Conservation (phyloP, 768 basidiomycete species). For the Lanmaoa pseudosensibilis region DNA sequence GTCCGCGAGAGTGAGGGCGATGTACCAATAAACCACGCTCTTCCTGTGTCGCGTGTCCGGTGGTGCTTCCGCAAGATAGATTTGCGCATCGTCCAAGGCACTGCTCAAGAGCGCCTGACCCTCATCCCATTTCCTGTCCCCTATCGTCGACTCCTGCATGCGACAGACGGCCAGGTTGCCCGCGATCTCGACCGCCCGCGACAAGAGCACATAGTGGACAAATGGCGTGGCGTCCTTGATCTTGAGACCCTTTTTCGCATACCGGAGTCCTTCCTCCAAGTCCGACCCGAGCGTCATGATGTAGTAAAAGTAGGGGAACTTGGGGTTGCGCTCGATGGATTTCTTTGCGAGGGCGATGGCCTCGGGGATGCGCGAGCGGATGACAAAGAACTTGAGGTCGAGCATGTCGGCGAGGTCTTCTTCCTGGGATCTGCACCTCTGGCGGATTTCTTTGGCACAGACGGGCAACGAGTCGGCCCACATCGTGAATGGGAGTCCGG, state of each 20-base stretch:
- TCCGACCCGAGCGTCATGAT: conserved; percentile 53
- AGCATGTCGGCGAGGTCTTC: conserved; percentile 60
- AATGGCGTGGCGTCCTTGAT: conserved; percentile 55
- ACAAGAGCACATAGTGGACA: conserved; percentile 54
- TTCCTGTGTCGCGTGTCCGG: conserved; percentile 64
- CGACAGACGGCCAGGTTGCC: conserved; percentile 53
- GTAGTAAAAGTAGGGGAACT: conserved; percentile 65
- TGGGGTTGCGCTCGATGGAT: conserved; percentile 53
- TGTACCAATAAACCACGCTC: conserved; percentile 59
- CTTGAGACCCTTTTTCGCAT: conserved; percentile 66
- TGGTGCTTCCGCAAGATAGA: conserved; percentile 53
- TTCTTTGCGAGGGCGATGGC: conserved; percentile 48
- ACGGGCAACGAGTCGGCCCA: conserved; percentile 60
- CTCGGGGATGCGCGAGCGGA: conserved; percentile 47
- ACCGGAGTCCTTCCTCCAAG: conserved; percentile 51
- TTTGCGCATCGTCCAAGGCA: conserved; percentile 59
- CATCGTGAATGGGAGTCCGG: conserved; percentile 59
- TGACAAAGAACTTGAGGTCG: conserved; percentile 59
- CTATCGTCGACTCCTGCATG: conserved; percentile 44
- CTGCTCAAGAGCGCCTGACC: conserved; percentile 61
- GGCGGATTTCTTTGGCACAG: conserved; percentile 57
- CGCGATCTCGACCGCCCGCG: conserved; percentile 63
- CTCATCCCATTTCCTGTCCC: conserved; percentile 52
- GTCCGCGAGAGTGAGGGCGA: conserved; percentile 52
- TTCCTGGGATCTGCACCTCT: conserved; percentile 40